phyloP scores from a whole-genome alignment of 257 asterid species.

The Solanum tarapatanum region DNA sequence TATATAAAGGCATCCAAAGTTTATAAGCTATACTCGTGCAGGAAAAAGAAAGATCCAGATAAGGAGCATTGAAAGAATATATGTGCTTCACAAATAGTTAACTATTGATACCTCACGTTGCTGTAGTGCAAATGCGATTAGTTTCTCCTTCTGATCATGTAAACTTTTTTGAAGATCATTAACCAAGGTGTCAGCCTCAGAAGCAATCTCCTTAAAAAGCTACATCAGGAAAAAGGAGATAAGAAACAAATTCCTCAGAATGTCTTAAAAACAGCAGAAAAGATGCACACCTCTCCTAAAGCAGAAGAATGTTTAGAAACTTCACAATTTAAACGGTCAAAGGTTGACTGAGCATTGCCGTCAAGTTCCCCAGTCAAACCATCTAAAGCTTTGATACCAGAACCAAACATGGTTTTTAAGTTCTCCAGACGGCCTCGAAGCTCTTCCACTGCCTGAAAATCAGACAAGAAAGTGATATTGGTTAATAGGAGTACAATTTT shows the following conservation, averaged over 20 bases:
- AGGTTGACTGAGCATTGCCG: constrained; percentile 61
- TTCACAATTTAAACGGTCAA: constrained; percentile 64
- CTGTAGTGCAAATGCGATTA: constrained; percentile 55
- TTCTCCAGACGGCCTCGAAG: constrained; percentile 57
- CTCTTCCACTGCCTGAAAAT: constrained; percentile 76
- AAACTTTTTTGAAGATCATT: constrained; percentile 81
- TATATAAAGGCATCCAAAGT: constrained; percentile 25
- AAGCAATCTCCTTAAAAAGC: constrained; percentile 70
- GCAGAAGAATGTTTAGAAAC: constrained; percentile 79
- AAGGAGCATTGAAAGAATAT: neutral
- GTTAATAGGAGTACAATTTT: neutral
- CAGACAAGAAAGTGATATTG: neutral
- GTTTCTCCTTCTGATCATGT: constrained; percentile 57
- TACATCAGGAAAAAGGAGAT: constrained; percentile 29
- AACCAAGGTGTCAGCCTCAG: constrained; percentile 77
- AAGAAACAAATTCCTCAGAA: neutral
- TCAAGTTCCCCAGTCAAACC: constrained; percentile 76
- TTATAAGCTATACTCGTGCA: neutral
- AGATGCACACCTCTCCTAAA: constrained; percentile 56
- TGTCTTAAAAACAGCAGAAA: constrained; percentile 1
- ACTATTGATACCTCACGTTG: constrained; percentile 52
- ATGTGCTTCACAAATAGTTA: neutral
- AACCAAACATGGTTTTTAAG: constrained; percentile 66
- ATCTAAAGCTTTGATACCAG: constrained; percentile 71
- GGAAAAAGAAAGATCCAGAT: neutral